These are phyloP conservation scores for Tuber microsphaerosporum DNA, from an alignment of 495 filamentous ascomycete species.

Conservation along the genomic window DNA sequence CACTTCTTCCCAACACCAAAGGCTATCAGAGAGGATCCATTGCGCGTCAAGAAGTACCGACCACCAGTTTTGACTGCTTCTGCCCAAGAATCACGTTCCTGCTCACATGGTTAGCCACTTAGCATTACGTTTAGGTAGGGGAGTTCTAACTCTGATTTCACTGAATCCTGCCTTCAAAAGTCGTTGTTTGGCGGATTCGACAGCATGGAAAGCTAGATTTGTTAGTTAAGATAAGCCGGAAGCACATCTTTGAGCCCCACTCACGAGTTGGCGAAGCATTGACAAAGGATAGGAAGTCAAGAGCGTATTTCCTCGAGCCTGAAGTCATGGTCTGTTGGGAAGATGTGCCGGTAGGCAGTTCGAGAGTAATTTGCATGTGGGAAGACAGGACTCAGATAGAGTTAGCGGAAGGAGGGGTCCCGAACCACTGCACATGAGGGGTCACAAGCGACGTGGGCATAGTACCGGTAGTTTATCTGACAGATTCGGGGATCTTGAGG, in stretches of 20 bases:
- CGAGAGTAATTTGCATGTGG: slow-evolving; percentile 7
- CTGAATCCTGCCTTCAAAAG: slow-evolving; percentile 76
- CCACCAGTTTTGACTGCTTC: slow-evolving; percentile 73
- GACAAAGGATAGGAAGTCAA: slow-evolving; percentile 87
- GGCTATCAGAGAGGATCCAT: slow-evolving; percentile 85
- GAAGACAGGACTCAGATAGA: slow-evolving; percentile 7
- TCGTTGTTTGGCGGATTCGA: slow-evolving; percentile 65
- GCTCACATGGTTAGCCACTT: slow-evolving; percentile 7
- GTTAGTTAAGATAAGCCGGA: slow-evolving; percentile 9
- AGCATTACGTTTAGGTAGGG: neutral
- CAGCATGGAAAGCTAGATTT: slow-evolving; percentile 80
- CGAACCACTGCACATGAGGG: neutral
- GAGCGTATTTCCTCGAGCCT: slow-evolving; percentile 55
- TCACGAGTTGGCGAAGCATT: slow-evolving; percentile 91
- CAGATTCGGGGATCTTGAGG: neutral
- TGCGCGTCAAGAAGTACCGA: slow-evolving; percentile 93
- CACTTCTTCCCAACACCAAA: slow-evolving; percentile 90
- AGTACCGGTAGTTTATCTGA: neutral
- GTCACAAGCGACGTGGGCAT: neutral
- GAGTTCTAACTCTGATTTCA: slow-evolving; percentile 59
- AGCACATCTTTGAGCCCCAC: slow-evolving; percentile 29
- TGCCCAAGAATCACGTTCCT: slow-evolving; percentile 86
- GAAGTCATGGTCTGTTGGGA: slow-evolving; percentile 52
- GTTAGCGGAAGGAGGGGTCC: neutral
- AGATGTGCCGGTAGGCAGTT: neutral